Percentiles rank a stretch among this genome's conserved stretches.
Conservation (phyloP, 352 stramenopile genomes). For the Globisporangium spinosum region DNA sequence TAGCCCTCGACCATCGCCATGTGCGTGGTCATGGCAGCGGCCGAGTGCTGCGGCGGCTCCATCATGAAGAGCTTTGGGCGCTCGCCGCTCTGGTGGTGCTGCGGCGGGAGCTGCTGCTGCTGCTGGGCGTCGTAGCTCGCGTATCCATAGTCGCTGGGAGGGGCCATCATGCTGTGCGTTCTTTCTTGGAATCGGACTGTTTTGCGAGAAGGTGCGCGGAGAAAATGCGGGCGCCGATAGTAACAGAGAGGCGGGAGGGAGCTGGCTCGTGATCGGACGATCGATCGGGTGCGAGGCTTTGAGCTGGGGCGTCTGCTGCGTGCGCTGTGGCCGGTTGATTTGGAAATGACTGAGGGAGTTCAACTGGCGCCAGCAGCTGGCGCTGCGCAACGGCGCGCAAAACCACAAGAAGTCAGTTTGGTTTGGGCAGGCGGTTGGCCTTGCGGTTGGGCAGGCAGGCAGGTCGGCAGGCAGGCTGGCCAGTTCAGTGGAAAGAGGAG, state of each 20-base stretch:
- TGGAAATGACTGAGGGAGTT: slow-evolving; percentile 9
- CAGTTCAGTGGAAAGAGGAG: not conserved
- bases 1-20: slow-evolving; percentile 27
- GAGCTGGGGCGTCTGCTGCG: not conserved
- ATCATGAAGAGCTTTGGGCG: slow-evolving; percentile 56
- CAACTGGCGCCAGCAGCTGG: slow-evolving; percentile 16
- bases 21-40: slow-evolving; percentile 17
- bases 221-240: not conserved
- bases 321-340: slow-evolving; percentile 14
- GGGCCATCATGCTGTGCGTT: slow-evolving; percentile 12
- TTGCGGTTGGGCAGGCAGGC: not conserved
- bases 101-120: slow-evolving; percentile 15
- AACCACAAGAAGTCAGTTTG: slow-evolving; percentile 15
- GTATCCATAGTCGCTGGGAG: slow-evolving; percentile 18
- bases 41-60: slow-evolving; percentile 19
- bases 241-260: not conserved
- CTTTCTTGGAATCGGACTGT: slow-evolving; percentile 13
- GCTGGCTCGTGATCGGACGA: not conserved
- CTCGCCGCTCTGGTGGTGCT: slow-evolving; percentile 43
- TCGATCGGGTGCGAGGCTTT: not conserved
- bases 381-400: slow-evolving; percentile 11
- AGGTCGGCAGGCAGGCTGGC: not conserved
- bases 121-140: slow-evolving; percentile 13
- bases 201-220: slow-evolving; percentile 8
- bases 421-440: not conserved